These are phyloP conservation scores for Podospora tetraspora DNA, from an alignment of 495 filamentous ascomycete genomes.

Conservation along the genomic window DNA sequence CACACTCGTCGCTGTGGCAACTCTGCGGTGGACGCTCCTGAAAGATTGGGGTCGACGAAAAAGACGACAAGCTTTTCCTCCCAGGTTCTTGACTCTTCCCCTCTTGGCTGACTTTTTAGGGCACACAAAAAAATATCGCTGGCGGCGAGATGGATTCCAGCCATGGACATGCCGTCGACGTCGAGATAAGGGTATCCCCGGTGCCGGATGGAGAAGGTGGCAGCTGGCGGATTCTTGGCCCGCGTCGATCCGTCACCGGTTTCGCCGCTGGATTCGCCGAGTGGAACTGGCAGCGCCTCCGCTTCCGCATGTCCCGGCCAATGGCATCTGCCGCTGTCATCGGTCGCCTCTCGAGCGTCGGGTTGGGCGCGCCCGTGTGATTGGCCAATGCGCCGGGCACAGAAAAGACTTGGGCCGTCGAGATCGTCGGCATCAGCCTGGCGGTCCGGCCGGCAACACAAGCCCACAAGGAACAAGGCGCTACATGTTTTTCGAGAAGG, in stretches of 20 bases:
- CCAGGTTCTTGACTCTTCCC: background rate
- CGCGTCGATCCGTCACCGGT: background rate
- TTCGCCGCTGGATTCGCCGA: background rate
- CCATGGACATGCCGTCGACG: background rate
- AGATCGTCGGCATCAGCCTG: background rate
- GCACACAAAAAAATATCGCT: background rate
- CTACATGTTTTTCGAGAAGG: background rate
- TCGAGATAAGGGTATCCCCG: background rate
- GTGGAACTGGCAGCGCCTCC: background rate
- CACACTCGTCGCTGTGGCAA: background rate
- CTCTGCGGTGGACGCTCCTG: background rate
- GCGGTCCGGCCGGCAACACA: background rate
- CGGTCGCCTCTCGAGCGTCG: background rate
- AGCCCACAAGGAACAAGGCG: background rate
- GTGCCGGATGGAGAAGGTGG: background rate
- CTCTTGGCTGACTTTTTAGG: background rate
- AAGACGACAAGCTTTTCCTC: background rate
- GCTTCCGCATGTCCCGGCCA: background rate
- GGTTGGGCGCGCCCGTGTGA: background rate
- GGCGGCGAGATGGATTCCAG: background rate
- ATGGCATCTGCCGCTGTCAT: background rate
- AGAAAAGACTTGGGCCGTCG: background rate
- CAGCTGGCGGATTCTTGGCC: background rate
- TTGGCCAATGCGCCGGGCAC: background rate
- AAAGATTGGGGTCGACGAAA: background rate